phyloP scores from a whole-genome alignment of 352 stramenopile genomes.

The Phytophthora megakarya region DNA sequence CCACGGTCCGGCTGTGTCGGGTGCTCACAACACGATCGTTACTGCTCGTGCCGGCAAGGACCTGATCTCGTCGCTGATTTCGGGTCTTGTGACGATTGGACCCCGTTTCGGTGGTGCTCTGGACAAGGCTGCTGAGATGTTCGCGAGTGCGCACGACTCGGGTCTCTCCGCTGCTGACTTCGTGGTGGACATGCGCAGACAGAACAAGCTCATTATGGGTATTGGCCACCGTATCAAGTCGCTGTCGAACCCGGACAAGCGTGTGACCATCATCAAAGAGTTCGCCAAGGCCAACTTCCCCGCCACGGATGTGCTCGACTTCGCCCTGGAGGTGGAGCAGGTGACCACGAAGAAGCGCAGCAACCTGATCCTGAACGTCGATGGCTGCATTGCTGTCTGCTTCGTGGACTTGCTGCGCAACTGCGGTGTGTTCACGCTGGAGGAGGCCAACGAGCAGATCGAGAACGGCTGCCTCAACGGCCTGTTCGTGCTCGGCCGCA shows the following conservation, averaged over 20 bases:
- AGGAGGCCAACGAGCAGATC: constrained; percentile 95
- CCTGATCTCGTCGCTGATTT: constrained; percentile 96
- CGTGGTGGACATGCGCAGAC: constrained; percentile 93
- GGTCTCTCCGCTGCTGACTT: constrained; percentile 90
- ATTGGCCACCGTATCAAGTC: constrained; percentile 97
- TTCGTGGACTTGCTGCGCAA: constrained; percentile 97
- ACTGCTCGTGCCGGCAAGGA: constrained; percentile 96
- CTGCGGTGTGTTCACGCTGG: constrained; percentile 88
- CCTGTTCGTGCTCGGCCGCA: constrained; percentile 87
- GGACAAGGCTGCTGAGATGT: constrained; percentile 94
- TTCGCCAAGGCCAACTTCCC: constrained; percentile 95
- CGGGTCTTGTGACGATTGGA: constrained; percentile 95
- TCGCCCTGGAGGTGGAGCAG: constrained; percentile 95
- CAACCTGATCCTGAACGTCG: constrained; percentile 98
- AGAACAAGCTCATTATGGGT: constrained; percentile 97
- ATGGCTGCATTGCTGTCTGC: constrained; percentile 96
- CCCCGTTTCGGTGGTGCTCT: constrained; percentile 96
- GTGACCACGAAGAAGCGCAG: constrained; percentile 97
- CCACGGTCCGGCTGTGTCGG: constrained; percentile 95
- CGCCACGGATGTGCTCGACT: constrained; percentile 93
- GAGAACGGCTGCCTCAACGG: constrained; percentile 96
- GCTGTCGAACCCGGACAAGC: constrained; percentile 95
- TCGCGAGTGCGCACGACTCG: constrained; percentile 90
- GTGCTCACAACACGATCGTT: constrained; percentile 97
- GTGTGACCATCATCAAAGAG: constrained; percentile 96